Base-by-base conservation (phyloP, 495 filamentous ascomycete genomes). In the Penicillium coprophilum region DNA sequence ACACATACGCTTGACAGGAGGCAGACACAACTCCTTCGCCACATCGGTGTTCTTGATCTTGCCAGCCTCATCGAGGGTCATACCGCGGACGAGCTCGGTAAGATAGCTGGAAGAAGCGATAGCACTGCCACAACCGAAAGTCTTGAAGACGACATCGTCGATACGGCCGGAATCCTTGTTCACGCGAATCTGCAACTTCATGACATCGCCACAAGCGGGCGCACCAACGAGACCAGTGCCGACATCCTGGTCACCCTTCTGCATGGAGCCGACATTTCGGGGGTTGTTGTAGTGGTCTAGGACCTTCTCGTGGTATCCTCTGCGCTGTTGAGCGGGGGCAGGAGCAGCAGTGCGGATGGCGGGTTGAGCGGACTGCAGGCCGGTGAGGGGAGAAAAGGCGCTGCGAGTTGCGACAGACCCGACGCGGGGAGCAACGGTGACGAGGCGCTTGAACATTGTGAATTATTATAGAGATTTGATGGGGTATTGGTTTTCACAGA, bases 131-230 rank as follows among this genome's bases (percentile, higher is more conserved):
- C 95, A 99, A 17, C 95, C 95, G 70, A 99, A 99, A 0, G 95
- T 97, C 85, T 99, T 96, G 82, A 95, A 96, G 71, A 92, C 91
- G 62, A 96, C 92, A 58, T 99, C 95, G 58, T 83, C 84, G 72
- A 99, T 99, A 53, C 85, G 91, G 66, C 95, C 87, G 69, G 85
- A 88, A 36, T 86, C 81, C 48, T 90, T 89, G 76, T 97, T 91
- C 63, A 99, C 95, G 53, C 90, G 87, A 74, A 99, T 99, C 78
- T 99, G 92, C 40, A 99, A 85, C 72, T 96, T 96, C 90, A 99
- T 99, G 61, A 97, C 93, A 74, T 97, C 93, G 73, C 94, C 93
- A 70, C 89, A 82, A 50, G 71, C 71, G 46, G 92, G 92, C n/a
- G 94, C 94, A 52, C 94, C 94, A 46, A 98, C 95, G 43, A 99